These are phyloP conservation scores for Gliomastix tumulicola DNA, from an alignment of 2,329 filamentous ascomycete genomes.

Conservation along the genomic window DNA sequence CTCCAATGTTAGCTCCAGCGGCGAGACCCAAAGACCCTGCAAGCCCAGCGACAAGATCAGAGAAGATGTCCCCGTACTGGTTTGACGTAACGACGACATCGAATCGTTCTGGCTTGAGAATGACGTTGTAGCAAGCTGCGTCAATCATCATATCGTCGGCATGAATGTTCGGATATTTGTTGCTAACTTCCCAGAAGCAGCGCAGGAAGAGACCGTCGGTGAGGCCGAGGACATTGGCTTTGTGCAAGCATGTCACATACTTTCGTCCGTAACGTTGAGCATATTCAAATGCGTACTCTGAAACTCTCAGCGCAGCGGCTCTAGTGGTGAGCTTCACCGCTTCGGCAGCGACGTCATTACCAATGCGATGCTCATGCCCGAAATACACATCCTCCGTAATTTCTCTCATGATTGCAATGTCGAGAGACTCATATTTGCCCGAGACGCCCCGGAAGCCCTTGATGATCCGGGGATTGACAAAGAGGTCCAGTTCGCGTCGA, in stretches of 20 bases:
- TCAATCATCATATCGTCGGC: conserved; percentile 3
- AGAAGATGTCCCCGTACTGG: conserved; percentile 39
- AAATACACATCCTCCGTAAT: conserved; percentile 1
- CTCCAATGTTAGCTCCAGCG: conserved; percentile 36
- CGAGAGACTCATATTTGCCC: background rate
- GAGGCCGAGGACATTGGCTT: background rate
- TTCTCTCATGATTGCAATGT: conserved; percentile 1
- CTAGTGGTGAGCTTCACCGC: conserved; percentile 1
- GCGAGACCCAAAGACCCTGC: conserved; percentile 36
- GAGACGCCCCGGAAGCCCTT: conserved; percentile 1
- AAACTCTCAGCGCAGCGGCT: background rate
- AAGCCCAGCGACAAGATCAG: conserved; percentile 35
- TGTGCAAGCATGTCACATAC: conserved; percentile 1
- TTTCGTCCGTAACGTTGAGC: background rate
- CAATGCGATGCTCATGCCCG: conserved; percentile 1
- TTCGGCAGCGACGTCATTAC: background rate
- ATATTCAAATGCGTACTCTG: background rate
- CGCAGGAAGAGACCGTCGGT: conserved; percentile 1
- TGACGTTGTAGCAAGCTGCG: background rate
- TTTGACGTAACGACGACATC: conserved; percentile 40
- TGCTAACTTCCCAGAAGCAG: conserved; percentile 2
- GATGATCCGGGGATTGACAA: conserved; percentile 1
- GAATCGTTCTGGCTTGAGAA: conserved; percentile 1
- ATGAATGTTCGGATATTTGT: background rate
- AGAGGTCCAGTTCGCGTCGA: background rate